A percentile compares a stretch with the other conserved stretches of the same genome.
Conservation (phyloP, 129 eudicot genomes). For the Dittrichia graveolens region DNA sequence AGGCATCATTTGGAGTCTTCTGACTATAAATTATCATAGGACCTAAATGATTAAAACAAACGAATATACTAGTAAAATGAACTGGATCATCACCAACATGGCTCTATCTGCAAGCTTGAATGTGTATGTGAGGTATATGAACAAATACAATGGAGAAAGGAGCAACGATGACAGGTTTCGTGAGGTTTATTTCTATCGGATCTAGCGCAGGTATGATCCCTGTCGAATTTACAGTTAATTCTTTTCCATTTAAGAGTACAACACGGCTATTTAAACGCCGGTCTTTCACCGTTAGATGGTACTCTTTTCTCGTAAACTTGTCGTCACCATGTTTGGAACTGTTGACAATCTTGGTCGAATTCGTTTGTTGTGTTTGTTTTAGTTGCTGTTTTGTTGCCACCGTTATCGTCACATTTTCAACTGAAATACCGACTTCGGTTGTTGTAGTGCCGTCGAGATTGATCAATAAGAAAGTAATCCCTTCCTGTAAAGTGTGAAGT, state of each 20-base stretch:
- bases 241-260: constrained; percentile 57
- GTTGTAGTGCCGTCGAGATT: constrained; percentile 49
- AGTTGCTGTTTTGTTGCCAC: constrained; percentile 29
- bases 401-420: constrained; percentile 44
- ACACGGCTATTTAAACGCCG: constrained; percentile 56
- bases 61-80: not conserved
- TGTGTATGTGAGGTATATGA: constrained; percentile 47
- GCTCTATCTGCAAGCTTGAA: constrained; percentile 54
- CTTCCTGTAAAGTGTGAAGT: constrained; percentile 40
- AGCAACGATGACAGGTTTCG: constrained; percentile 50
- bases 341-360: not conserved
- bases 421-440: constrained; percentile 42
- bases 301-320: constrained; percentile 57
- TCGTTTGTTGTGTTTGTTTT: constrained; percentile 25
- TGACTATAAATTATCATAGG: not conserved
- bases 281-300: constrained; percentile 69
- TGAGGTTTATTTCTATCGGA: constrained; percentile 42
- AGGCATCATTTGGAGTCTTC: not conserved
- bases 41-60: not conserved
- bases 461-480: constrained; percentile 67
- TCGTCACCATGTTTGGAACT: constrained; percentile 6
- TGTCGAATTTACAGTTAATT: constrained; percentile 43
- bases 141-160: constrained; percentile 74
- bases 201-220: constrained; percentile 61
- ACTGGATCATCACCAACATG: not conserved